A percentile compares a stretch with the other conserved stretches of the same genome.
phyloP scores from a whole-genome alignment of 257 asterid species.

The Nemophila menziesii region DNA sequence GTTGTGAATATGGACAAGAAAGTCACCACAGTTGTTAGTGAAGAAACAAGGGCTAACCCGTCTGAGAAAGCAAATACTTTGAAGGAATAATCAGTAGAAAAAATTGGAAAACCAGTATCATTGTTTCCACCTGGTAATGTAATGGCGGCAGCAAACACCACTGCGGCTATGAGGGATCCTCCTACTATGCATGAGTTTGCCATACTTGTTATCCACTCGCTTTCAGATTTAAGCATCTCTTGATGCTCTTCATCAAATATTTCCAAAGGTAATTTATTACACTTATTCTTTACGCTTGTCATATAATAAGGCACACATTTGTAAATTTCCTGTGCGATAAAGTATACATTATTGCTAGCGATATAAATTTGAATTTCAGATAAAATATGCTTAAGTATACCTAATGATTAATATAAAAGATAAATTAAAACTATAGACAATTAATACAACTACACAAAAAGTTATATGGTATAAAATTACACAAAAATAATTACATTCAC shows the following conservation, averaged over 20 bases:
- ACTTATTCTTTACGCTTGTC: no score
- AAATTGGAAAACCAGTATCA: conserved; percentile 8
- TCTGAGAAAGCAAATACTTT: neutral
- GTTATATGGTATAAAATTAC: no score
- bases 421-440: no score
- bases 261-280: no score
- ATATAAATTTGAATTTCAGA: no score
- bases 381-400: no score
- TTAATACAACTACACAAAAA: no score
- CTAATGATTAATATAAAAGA: no score
- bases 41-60: conserved; percentile 3
- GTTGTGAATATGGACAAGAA: conserved; percentile 17
- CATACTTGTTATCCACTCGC: conserved; percentile 13
- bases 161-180: conserved; percentile 11
- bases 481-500: no score
- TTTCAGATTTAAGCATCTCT: conserved; percentile 7
- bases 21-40: conserved; percentile 5
- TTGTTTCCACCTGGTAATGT: conserved; percentile 15
- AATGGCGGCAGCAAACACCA: conserved; percentile 14
- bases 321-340: no score
- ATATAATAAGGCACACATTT: no score
- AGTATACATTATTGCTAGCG: no score
- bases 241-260: conserved; percentile 8
- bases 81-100: conserved; percentile 1
- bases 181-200: conserved; percentile 12